Percentiles rank a stretch among this genome's conserved stretches.
phyloP scores from a whole-genome alignment of 257 asterid species.

The Fraxinus americana region DNA sequence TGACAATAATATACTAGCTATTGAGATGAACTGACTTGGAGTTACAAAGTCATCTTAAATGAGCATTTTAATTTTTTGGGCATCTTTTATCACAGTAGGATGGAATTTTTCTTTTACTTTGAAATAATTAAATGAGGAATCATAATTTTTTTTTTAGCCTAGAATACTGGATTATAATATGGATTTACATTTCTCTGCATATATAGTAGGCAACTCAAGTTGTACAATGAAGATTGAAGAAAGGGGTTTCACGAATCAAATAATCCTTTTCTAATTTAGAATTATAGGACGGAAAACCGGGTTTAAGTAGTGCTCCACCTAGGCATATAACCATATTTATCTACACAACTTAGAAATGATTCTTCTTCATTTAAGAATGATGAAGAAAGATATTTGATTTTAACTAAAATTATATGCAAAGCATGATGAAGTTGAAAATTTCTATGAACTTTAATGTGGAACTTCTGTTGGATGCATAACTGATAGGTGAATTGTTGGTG shows the following conservation, averaged over 20 bases:
- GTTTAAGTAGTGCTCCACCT: not conserved
- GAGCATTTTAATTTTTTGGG: not conserved
- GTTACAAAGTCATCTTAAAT: not conserved
- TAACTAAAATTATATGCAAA: not conserved
- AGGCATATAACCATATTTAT: not conserved
- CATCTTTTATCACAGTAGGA: not conserved
- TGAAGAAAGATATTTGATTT: not conserved
- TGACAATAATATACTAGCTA: not conserved
- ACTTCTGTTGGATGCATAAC: slow-evolving; percentile 13
- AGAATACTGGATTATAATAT: not conserved
- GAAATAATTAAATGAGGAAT: not conserved
- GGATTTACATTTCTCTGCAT: not conserved
- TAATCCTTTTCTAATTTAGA: not conserved
- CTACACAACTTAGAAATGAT: not conserved
- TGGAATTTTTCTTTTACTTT: not conserved
- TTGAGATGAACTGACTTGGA: not conserved
- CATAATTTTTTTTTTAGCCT: not conserved
- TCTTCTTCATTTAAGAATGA: not conserved
- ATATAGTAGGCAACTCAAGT: not conserved
- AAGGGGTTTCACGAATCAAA: not conserved
- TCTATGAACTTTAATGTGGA: slow-evolving; percentile 8
- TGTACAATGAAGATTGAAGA: not conserved
- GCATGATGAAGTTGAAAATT: slow-evolving; percentile 2
- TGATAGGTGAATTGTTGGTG: slow-evolving; percentile 19
- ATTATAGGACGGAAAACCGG: not conserved